Percentiles rank a stretch among this genome's conserved stretches.
Conservation (phyloP, 139 green algal species). For the Tetratostichococcus sp. region DNA sequence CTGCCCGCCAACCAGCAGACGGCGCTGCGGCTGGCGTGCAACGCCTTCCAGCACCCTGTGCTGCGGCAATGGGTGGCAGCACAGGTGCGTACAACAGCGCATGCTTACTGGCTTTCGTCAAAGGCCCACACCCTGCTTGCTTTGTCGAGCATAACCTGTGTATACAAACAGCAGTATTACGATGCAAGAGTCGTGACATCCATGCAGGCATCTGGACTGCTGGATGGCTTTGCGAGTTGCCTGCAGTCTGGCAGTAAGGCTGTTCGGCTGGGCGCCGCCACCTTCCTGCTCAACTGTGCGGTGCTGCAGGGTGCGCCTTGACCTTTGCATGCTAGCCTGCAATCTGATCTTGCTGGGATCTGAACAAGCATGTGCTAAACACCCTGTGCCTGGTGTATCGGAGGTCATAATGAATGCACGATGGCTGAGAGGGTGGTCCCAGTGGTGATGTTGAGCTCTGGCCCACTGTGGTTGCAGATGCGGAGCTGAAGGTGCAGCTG, state of each 20-base stretch:
- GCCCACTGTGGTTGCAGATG: constrained; percentile 15
- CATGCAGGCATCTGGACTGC: constrained; percentile 11
- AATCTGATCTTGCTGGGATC: too few relatives aligned
- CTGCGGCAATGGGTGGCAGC: constrained; percentile 29
- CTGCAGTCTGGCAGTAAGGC: constrained; percentile 33
- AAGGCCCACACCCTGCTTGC: too few relatives aligned
- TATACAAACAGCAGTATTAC: too few relatives aligned
- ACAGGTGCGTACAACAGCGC: too few relatives aligned
- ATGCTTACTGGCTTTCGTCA: too few relatives aligned
- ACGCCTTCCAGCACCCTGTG: constrained; percentile 40
- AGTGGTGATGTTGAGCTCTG: too few relatives aligned
- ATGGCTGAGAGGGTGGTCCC: too few relatives aligned
- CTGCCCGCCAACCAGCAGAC: constrained; percentile 48
- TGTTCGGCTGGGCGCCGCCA: constrained; percentile 55
- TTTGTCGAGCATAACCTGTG: too few relatives aligned
- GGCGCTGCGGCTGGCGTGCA: constrained; percentile 53
- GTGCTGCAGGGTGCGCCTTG: constrained; percentile 25
- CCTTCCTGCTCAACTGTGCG: constrained; percentile 60
- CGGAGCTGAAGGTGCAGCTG: constrained; percentile 37
- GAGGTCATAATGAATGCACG: too few relatives aligned
- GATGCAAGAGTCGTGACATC: not conserved
- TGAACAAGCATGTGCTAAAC: too few relatives aligned
- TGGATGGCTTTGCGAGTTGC: constrained; percentile 38
- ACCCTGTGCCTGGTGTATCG: too few relatives aligned
- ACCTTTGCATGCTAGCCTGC: too few relatives aligned